phyloP scores from a whole-genome alignment of 148 eudicot genomes.

The Fagopyrum esculentum region DNA sequence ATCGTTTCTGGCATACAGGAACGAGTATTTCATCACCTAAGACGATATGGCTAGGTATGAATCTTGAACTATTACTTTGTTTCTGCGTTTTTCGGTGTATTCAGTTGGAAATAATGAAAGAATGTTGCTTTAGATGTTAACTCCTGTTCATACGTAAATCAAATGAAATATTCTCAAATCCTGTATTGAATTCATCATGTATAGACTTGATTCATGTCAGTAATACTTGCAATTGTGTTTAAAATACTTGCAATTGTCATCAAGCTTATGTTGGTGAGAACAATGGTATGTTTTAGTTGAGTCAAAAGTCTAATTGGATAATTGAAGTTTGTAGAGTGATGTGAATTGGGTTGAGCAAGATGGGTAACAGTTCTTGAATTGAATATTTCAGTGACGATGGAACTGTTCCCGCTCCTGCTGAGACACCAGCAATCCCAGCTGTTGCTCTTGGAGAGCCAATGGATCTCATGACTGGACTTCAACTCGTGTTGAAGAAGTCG shows the following conservation, averaged over 20 bases:
- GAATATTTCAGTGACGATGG: constrained; percentile 6
- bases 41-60: constrained; percentile 5
- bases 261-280: background rate
- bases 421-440: constrained; percentile 1
- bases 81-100: background rate
- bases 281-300: background rate
- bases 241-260: background rate
- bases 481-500: constrained; percentile 11
- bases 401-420: background rate
- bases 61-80: background rate
- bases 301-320: background rate
- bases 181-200: background rate
- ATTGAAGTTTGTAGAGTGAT: background rate
- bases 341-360: background rate
- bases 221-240: background rate
- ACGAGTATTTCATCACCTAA: background rate
- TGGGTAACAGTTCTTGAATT: background rate
- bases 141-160: background rate
- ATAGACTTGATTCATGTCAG: background rate
- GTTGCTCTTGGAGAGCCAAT: constrained; percentile 5
- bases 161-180: background rate
- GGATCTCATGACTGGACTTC: constrained; percentile 6
- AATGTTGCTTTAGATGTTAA: background rate
- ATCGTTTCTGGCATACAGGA: background rate
- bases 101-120: background rate